Evolutionary conservation across 768 basidiomycete species (phyloP), one percentile per base, ranked within the genome.

Genomic region (Pisolithus orientalis): DNA sequence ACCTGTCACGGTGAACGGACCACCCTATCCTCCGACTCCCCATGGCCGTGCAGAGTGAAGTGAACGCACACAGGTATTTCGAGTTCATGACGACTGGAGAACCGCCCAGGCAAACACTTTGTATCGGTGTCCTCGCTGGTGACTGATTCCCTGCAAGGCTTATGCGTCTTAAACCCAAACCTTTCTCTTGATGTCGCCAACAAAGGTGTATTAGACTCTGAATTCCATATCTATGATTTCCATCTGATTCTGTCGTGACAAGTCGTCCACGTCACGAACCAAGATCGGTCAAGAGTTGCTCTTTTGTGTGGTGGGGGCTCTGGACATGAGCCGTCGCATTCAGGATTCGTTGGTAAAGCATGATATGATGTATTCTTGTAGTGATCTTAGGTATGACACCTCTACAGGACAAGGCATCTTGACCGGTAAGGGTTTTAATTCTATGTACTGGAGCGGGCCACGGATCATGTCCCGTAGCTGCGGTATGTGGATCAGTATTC

Each of bases 261-360:
- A 87, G 90, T 88, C 50, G 75, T 91, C 39, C 82, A 85, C 60
- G 68, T 80, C 48, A 70, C 79, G 25, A 58, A 69, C n/a, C 77
- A 68, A 31, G 80, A 86, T 64, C 77, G 71, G 51, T 77, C 79
- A 24, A 83, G 82, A 62, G 91, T 93, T 40, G 80, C 86, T 2
- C 72, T 93, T 13, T 74, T 93, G 59, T 90, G 87, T 60, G 90
- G 90, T 8, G 90, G 91, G 5, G 90, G 91, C 31, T 82, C 85
- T 25, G 90, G 94, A 5, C 94, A 96, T 63, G 94, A 96, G 62
- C 94, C 94, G 6, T 80, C 92, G 14, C 92, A 94, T 69, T 81
- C 90, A 5, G 88, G 82, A 2, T 94, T 88, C 59, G 92, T 95
- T n/a, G 93, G 91, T 85, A 56, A 57, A 9, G 77, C 64, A 40